Evolutionary conservation across 257 asterid species (phyloP).

Genomic region (Phtheirospermum japonicum): DNA sequence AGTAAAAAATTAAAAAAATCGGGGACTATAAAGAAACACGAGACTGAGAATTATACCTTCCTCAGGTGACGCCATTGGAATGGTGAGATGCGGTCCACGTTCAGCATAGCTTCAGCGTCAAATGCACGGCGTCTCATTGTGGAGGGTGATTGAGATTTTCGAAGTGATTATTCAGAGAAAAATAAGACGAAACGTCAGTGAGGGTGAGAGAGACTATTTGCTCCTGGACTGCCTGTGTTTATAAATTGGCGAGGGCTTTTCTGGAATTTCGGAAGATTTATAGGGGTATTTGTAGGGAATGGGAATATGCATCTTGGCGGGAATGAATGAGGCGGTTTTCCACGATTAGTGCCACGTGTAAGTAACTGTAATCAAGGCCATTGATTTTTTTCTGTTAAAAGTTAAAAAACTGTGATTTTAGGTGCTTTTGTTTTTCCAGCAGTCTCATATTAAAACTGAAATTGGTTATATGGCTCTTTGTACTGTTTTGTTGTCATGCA

Average conservation of each 20-base stretch:
- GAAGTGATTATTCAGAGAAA: slow-evolving; percentile 1
- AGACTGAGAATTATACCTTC: background rate
- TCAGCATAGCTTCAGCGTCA: background rate
- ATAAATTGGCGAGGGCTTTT: background rate
- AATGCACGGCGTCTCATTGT: slow-evolving; percentile 15
- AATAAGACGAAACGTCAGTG: background rate
- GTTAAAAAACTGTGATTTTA: background rate
- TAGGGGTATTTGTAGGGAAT: background rate
- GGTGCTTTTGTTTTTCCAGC: no score
- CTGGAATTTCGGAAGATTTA: background rate
- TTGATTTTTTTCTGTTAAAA: background rate
- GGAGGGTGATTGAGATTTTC: slow-evolving; percentile 13
- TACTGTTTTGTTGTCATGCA: no score
- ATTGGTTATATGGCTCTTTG: no score
- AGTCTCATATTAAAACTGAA: no score
- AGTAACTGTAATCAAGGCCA: background rate
- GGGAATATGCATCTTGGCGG: background rate
- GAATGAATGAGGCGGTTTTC: background rate
- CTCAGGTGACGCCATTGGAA: slow-evolving; percentile 18
- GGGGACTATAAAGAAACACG: background rate
- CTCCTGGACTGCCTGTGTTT: background rate
- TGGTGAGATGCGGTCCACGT: slow-evolving; percentile 1
- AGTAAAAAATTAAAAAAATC: background rate
- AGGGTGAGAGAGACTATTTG: background rate
- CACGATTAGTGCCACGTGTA: background rate